These are phyloP conservation scores for Calonectria multiphialidica DNA, from an alignment of 2,329 filamentous ascomycete species.

Conservation along the genomic window DNA sequence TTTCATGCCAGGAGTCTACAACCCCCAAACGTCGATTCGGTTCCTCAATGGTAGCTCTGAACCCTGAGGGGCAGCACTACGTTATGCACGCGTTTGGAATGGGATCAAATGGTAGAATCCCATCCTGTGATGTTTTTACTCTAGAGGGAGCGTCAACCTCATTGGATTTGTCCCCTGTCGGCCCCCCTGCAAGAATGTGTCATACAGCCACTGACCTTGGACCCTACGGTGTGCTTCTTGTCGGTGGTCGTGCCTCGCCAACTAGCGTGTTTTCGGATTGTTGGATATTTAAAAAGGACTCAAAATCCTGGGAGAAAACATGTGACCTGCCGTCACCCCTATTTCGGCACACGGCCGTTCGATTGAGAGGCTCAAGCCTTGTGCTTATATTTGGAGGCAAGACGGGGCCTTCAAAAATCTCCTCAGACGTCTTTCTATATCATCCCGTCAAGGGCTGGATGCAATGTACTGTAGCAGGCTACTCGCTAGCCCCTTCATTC, in stretches of 20 bases:
- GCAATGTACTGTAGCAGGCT: constrained; percentile 53
- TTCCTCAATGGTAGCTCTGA: constrained; percentile 59
- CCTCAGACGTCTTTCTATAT: constrained; percentile 67
- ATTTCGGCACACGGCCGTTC: constrained; percentile 79
- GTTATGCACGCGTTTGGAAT: constrained; percentile 59
- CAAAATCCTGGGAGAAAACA: constrained; percentile 70
- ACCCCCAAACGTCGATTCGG: constrained; percentile 69
- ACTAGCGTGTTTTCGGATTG: constrained; percentile 77
- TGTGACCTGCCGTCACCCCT: constrained; percentile 77
- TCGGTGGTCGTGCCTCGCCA: constrained; percentile 85
- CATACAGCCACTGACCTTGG: constrained; percentile 80
- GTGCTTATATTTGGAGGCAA: constrained; percentile 75
- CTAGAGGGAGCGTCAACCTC: constrained; percentile 29
- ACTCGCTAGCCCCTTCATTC: constrained; percentile 54
- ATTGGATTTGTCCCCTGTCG: constrained; percentile 44
- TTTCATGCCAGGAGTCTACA: constrained; percentile 24
- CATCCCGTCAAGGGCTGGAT: constrained; percentile 61
- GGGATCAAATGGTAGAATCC: constrained; percentile 58
- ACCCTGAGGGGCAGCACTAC: constrained; percentile 55
- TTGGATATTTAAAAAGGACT: constrained; percentile 74
- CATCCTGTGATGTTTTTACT: constrained; percentile 64
- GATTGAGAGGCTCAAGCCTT: constrained; percentile 60
- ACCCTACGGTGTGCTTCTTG: constrained; percentile 70
- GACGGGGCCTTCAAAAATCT: constrained; percentile 59
- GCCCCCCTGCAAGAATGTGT: constrained; percentile 70